Evolutionary conservation across 2,329 filamentous ascomycete species (phyloP).

Genomic region (Atkinsonella hypoxylon): DNA sequence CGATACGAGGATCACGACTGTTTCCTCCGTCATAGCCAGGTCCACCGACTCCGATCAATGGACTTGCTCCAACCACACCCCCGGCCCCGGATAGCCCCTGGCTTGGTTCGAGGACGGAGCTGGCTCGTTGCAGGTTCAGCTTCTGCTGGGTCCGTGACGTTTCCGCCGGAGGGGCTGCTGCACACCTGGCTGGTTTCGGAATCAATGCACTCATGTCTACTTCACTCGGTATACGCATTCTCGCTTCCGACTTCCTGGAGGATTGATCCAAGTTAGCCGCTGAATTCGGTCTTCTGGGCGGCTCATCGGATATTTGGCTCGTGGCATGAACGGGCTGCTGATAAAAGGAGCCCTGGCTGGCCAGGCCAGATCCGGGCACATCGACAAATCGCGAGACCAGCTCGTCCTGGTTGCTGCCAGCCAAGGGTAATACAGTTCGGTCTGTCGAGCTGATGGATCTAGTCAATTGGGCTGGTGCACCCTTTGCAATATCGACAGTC

Average conservation of each 20-base stretch:
- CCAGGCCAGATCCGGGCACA: slow-evolving; percentile 34
- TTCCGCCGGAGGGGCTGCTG: slow-evolving; percentile 32
- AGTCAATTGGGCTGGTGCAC: slow-evolving; percentile 26
- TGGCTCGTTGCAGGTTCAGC: slow-evolving; percentile 60
- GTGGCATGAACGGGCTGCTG: slow-evolving; percentile 21
- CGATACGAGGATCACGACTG: slow-evolving; percentile 48
- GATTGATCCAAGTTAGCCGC: slow-evolving; percentile 22
- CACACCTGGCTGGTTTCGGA: slow-evolving; percentile 29
- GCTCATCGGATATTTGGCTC: slow-evolving; percentile 19
- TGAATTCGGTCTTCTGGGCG: slow-evolving; percentile 29
- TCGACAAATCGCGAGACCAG: slow-evolving; percentile 50
- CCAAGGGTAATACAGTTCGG: slow-evolving; percentile 14
- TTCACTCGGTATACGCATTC: slow-evolving; percentile 16
- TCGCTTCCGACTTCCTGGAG: slow-evolving; percentile 12
- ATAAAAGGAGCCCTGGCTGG: slow-evolving; percentile 41
- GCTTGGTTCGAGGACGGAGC: slow-evolving; percentile 56
- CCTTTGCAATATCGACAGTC: slow-evolving; percentile 41
- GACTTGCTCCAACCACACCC: slow-evolving; percentile 30
- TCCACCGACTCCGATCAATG: slow-evolving; percentile 40
- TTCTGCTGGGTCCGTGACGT: slow-evolving; percentile 64
- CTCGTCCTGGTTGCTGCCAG: slow-evolving; percentile 29
- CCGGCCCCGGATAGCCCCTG: slow-evolving; percentile 27
- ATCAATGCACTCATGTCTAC: slow-evolving; percentile 33
- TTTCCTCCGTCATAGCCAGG: slow-evolving; percentile 39
- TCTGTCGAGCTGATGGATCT: slow-evolving; percentile 18